A percentile compares a stretch with the other conserved stretches of the same genome.
These are phyloP conservation scores for Geum urbanum DNA, from an alignment of 306 rosid species.

Conservation along the genomic window DNA sequence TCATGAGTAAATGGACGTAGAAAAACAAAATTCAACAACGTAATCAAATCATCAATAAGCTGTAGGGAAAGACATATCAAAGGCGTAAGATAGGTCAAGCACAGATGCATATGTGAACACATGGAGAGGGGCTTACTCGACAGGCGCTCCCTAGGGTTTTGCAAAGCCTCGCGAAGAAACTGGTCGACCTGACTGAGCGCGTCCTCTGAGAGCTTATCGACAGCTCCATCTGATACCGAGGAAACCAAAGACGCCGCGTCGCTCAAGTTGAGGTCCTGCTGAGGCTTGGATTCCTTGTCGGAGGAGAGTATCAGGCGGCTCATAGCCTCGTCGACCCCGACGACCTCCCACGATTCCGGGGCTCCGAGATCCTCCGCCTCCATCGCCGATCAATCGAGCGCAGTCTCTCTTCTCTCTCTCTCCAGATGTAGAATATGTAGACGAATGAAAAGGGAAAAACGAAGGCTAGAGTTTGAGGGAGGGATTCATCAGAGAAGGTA, in stretches of 20 bases:
- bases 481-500: constrained; percentile 24
- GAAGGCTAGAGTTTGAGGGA: constrained; percentile 30
- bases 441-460: constrained; percentile 6
- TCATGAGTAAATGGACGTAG: no score
- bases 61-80: no score
- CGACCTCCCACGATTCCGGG: constrained; percentile 95
- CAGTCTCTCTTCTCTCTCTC: neutral
- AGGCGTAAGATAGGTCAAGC: no score
- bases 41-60: no score
- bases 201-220: constrained; percentile 49
- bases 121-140: constrained; percentile 37
- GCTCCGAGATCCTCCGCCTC: constrained; percentile 89
- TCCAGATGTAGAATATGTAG: neutral
- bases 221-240: neutral
- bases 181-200: constrained; percentile 67
- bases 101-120: no score
- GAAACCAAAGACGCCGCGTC: constrained; percentile 27
- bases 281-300: constrained; percentile 40
- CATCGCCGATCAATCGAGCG: constrained; percentile 39
- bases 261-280: neutral
- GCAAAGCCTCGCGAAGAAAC: constrained; percentile 92
- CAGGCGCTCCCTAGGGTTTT: constrained; percentile 93
- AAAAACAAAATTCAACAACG: no score
- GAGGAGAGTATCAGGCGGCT: constrained; percentile 59
- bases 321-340: constrained; percentile 83